A percentile compares a stretch with the other conserved stretches of the same genome.
These are phyloP conservation scores for Citrus glauca DNA, from an alignment of 345 rosid genomes.

Conservation along the genomic window DNA sequence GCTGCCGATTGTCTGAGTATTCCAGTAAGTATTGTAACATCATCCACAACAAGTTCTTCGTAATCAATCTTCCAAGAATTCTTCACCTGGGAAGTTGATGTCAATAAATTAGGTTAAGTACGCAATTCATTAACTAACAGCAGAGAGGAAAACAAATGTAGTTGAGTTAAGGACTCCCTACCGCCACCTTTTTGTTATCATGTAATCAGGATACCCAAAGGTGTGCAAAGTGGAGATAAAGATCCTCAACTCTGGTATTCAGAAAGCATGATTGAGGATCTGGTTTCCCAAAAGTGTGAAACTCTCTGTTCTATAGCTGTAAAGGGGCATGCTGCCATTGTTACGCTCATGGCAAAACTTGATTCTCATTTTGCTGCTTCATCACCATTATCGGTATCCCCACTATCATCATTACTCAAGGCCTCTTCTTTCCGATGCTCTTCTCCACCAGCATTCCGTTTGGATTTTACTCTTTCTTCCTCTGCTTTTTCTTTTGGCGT, in stretches of 20 bases:
- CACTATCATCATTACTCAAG: conserved; percentile 47
- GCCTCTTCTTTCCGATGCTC: conserved; percentile 43
- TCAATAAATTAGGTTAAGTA: background rate
- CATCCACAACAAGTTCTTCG: conserved; percentile 54
- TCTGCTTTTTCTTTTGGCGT: conserved; percentile 81
- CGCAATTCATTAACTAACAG: background rate
- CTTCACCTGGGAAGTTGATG: conserved; percentile 49
- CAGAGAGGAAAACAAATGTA: background rate
- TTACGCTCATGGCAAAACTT: background rate
- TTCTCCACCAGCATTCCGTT: conserved; percentile 34
- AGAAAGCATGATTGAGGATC: conserved; percentile 44
- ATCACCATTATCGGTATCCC: conserved; percentile 35
- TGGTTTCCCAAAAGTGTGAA: background rate
- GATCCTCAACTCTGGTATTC: conserved; percentile 66
- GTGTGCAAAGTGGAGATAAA: conserved; percentile 71
- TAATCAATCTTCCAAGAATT: conserved; percentile 57
- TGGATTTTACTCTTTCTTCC: conserved; percentile 60
- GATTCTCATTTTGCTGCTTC: conserved; percentile 26
- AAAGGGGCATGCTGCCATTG: background rate
- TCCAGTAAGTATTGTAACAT: conserved; percentile 64
- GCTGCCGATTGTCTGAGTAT: conserved; percentile 82
- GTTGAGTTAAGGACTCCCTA: conserved; percentile 20
- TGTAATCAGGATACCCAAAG: conserved; percentile 75
- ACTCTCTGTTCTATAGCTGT: background rate
- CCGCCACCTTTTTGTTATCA: conserved; percentile 36